Evolutionary conservation across 257 asterid species (phyloP), one percentile per base, ranked within the genome.

Genomic region (Salvia splendens): DNA sequence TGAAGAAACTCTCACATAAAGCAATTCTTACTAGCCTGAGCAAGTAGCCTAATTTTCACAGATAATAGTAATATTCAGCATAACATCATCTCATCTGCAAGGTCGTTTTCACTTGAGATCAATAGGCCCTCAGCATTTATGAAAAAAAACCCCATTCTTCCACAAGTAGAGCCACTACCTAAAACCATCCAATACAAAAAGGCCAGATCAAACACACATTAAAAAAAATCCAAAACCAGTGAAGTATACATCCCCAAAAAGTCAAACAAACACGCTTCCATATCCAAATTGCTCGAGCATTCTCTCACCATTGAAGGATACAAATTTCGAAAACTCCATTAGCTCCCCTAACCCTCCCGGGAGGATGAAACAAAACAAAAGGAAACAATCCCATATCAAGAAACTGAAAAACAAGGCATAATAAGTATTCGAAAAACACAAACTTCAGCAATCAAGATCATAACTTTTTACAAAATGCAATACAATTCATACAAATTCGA

Each of bases 331-430:
- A 56, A 71, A n/a, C 58, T 51, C 45, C 12, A 51, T 2, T 33
- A 58, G 1, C 50, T 24, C 30, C 30, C 30, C 30, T 24, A 24
- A 24, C 30, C 30, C 30, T 24, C 30, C 30, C 52, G 61, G 20
- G 30, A n/a, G 48, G 67, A 72, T 3, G 47, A 30, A 33, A 43
- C 53, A 48, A 8, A 40, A 53, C 30, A 33, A 46, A 69, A 28
- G 53, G 40, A 68, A 53, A 48, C 51, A 32, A 59, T 28, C 76
- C 57, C 78, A 65, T 15, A n/a, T 64, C 64, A 54, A 59, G 56
- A 65, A 73, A 70, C 41, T 14, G 24, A 32, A 60, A 50, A 59
- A 41, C 45, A 30, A 52, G 5, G 72, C 46, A 16, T n/a, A 11
- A 16, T n/a, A 11, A 61, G 59, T 35, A 28, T 47, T 10, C 4